Conservation (phyloP, 805 yeast species). For the Tetrapisispora nanseiensis region DNA sequence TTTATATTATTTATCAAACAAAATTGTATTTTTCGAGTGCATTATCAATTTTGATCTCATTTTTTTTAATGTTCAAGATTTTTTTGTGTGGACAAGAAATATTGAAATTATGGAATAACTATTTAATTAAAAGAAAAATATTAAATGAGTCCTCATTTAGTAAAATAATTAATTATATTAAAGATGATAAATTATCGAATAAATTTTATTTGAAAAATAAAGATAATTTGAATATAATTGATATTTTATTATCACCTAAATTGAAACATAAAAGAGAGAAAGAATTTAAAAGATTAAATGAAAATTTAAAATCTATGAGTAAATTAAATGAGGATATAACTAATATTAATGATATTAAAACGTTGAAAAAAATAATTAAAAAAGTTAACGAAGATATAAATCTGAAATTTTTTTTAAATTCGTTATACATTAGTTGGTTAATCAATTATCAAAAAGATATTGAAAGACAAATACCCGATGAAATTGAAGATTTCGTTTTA, state of each 20-base stretch:
- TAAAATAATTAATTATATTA: constrained; percentile 3
- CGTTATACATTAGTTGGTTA: background rate
- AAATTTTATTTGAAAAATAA: constrained; percentile 3
- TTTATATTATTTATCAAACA: constrained; percentile 14
- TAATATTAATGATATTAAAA: background rate
- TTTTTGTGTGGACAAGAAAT: constrained; percentile 11
- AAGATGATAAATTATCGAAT: background rate
- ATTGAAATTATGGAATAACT: constrained; percentile 13
- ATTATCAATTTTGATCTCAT: constrained; percentile 10
- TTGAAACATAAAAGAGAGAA: background rate
- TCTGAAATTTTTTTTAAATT: background rate
- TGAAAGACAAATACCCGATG: background rate
- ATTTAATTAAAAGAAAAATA: constrained; percentile 11
- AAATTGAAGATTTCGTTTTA: constrained; percentile 1
- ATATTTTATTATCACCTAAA: constrained; percentile 3
- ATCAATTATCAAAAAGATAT: background rate
- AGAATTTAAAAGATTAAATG: background rate
- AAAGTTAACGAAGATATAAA: background rate
- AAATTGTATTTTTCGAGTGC: constrained; percentile 10
- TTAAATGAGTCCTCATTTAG: constrained; percentile 5
- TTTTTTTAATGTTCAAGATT: constrained; percentile 13
- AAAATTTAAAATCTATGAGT: background rate
- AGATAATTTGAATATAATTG: constrained; percentile 1
- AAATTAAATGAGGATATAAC: background rate
- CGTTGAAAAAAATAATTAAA: background rate